Evolutionary conservation across 352 stramenopile genomes (phyloP).

Genomic region (Pythium myriotylum): DNA sequence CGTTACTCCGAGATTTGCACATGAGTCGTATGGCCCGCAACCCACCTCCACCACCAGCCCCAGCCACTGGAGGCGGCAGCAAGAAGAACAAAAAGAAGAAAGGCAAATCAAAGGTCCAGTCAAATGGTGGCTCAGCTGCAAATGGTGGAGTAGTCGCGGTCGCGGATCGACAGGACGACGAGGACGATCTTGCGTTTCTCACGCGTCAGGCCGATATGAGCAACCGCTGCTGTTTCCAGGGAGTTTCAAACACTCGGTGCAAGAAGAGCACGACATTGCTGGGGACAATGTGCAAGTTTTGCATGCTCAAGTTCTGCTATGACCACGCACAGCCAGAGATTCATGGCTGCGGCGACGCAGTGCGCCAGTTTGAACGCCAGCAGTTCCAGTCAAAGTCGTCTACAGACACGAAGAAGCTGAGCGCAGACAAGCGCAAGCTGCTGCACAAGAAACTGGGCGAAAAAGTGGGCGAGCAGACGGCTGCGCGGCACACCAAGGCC

Average conservation of each 20-base stretch:
- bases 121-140: slow-evolving; percentile 7
- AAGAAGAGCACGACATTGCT: slow-evolving; percentile 64
- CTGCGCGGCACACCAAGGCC: slow-evolving; percentile 44
- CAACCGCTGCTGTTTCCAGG: slow-evolving; percentile 57
- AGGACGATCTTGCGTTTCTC: slow-evolving; percentile 80
- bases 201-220: slow-evolving; percentile 57
- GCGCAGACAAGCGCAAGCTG: slow-evolving; percentile 56
- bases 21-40: slow-evolving; percentile 58
- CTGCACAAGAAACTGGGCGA: slow-evolving; percentile 75
- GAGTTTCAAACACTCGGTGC: slow-evolving; percentile 31
- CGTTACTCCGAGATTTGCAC: slow-evolving; percentile 66
- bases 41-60: slow-evolving; percentile 28
- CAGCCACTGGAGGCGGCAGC: slow-evolving; percentile 11
- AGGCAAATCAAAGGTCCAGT: slow-evolving; percentile 4
- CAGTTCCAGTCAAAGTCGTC: slow-evolving; percentile 42
- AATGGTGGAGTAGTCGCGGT: slow-evolving; percentile 31
- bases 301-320: slow-evolving; percentile 88
- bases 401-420: slow-evolving; percentile 41
- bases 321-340: slow-evolving; percentile 72
- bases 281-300: slow-evolving; percentile 78
- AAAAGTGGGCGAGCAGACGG: slow-evolving; percentile 56
- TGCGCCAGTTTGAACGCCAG: slow-evolving; percentile 56
- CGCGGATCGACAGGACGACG: slow-evolving; percentile 38
- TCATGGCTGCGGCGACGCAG: slow-evolving; percentile 76
- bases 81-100: slow-evolving; percentile 56